Conservation (phyloP, 2,329 filamentous ascomycete species). For the Aspergillus ochraceus region DNA sequence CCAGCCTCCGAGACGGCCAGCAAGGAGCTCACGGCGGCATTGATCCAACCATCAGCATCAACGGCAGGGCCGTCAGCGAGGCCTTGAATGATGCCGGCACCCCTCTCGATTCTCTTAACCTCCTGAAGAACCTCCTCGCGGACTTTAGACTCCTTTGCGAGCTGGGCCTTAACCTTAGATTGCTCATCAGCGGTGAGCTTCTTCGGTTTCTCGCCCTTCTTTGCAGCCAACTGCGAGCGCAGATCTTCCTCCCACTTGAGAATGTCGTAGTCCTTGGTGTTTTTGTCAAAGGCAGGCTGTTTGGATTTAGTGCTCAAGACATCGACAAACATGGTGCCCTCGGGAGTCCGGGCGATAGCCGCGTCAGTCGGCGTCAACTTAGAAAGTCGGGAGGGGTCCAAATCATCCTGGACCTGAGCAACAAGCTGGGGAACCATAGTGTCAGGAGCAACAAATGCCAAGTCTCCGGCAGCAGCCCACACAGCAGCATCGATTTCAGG, state of each 20-base stretch:
- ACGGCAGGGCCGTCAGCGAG: slow-evolving; percentile 87
- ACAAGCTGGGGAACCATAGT: slow-evolving; percentile 75
- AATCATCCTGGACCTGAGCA: slow-evolving; percentile 69
- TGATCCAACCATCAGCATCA: slow-evolving; percentile 85
- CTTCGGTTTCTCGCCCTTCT: slow-evolving; percentile 80
- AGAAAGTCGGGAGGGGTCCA: slow-evolving; percentile 68
- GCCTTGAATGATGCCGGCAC: slow-evolving; percentile 80
- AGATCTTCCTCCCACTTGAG: slow-evolving; percentile 97
- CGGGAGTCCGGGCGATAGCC: slow-evolving; percentile 87
- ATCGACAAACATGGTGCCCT: slow-evolving; percentile 86
- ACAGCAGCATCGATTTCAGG: slow-evolving; percentile 62
- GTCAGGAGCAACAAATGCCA: slow-evolving; percentile 91
- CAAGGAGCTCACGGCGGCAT: slow-evolving; percentile 71
- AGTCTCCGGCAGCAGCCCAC: slow-evolving; percentile 80
- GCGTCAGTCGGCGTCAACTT: slow-evolving; percentile 82
- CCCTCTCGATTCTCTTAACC: slow-evolving; percentile 72
- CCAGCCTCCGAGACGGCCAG: slow-evolving; percentile 71
- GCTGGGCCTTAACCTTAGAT: slow-evolving; percentile 84
- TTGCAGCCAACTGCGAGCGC: slow-evolving; percentile 80
- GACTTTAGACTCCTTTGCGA: slow-evolving; percentile 82
- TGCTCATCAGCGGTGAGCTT: slow-evolving; percentile 89
- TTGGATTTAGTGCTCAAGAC: slow-evolving; percentile 81
- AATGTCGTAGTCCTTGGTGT: slow-evolving; percentile 91
- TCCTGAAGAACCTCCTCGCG: slow-evolving; percentile 69
- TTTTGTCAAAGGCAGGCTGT: slow-evolving; percentile 74